Evolutionary conservation across 768 basidiomycete genomes (phyloP), one percentile per base, ranked within the genome.

Genomic region (Russula ochroleuca): DNA sequence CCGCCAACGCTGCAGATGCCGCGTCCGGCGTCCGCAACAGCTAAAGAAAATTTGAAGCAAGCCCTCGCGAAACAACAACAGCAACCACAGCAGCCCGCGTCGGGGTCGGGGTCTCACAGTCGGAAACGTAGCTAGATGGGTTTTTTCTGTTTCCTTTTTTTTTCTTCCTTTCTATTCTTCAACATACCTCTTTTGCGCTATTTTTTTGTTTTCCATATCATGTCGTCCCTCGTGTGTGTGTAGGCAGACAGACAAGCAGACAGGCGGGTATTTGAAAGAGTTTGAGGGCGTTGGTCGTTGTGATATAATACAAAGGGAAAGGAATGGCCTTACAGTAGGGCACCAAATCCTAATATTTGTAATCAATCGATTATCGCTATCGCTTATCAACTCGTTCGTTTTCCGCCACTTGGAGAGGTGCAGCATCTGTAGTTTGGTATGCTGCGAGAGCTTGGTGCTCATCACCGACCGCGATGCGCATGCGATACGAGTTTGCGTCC

Each of bases 41-140:
- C 69, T 41, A 72, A 72, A 63, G 71, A 73, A 49, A 73, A 73
- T 50, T 43, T 62, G 53, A 47, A 48, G 40, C 61, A 57, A 43
- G 51, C 37, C 23, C 49, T 45, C 23, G 38, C 65, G 38, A 60
- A 63, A 52, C 60, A 56, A 5, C 45, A 47, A 11, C 45, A 47
- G 11, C 45, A 47, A 38, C 38, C 11, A 13, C 38, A 38, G 14
- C 13, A 38, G 10, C n/a, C 45, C 1, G 10, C 45, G 45, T 47
- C 45, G 53, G 48, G 14, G 9, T 45, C 57, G 10, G 62, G 38
- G 13, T 67, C 67, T 23, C 38, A 45, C 14, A 63, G 62, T 43
- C 61, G 59, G 45, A 66, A 63, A 48, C 62, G 45, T 38, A 60
- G 57, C 8, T 68, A 67, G 56, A 41, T 9, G 45, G 45, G 13